phyloP scores from a whole-genome alignment of 495 filamentous ascomycete species.

The Thermothielavioides terrestris region DNA sequence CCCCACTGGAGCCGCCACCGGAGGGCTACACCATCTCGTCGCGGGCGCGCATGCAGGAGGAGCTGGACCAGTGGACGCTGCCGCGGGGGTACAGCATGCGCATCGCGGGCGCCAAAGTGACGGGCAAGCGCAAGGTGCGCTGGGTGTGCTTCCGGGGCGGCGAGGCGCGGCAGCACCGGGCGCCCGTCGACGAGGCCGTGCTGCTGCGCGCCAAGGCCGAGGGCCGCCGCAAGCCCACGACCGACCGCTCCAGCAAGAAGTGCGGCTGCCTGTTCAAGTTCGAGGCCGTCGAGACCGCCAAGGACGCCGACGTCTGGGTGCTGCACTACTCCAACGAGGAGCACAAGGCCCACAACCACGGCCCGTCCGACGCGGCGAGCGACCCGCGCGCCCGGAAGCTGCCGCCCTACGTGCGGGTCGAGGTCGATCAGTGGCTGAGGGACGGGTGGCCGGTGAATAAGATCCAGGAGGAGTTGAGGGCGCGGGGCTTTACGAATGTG shows the following conservation, averaged over 20 bases:
- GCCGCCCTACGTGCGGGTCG: constrained; percentile 19
- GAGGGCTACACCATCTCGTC: constrained; percentile 26
- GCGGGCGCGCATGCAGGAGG: constrained; percentile 28
- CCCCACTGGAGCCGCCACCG: constrained; percentile 28
- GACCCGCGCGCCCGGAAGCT: constrained; percentile 28
- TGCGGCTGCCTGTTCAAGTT: constrained; percentile 33
- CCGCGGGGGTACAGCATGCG: constrained; percentile 34
- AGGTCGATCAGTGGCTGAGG: constrained; percentile 29
- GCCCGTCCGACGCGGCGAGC: constrained; percentile 24
- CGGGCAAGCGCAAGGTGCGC: constrained; percentile 29
- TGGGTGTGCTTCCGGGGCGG: constrained; percentile 33
- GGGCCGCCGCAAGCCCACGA: constrained; percentile 29
- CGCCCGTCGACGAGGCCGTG: constrained; percentile 21
- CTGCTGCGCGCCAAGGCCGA: constrained; percentile 23
- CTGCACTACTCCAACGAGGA: constrained; percentile 32
- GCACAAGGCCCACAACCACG: constrained; percentile 32
- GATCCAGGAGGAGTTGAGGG: constrained; percentile 30
- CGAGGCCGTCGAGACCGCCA: constrained; percentile 28
- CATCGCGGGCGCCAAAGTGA: constrained; percentile 31
- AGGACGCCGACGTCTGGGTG: constrained; percentile 26
- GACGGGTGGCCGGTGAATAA: constrained; percentile 28
- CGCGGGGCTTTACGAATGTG: constrained; percentile 27
- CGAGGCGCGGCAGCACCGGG: constrained; percentile 28
- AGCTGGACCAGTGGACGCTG: constrained; percentile 29
- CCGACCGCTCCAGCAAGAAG: constrained; percentile 29